Evolutionary conservation across 2,329 filamentous ascomycete genomes (phyloP).

Genomic region (Aspergillus arachidicola): DNA sequence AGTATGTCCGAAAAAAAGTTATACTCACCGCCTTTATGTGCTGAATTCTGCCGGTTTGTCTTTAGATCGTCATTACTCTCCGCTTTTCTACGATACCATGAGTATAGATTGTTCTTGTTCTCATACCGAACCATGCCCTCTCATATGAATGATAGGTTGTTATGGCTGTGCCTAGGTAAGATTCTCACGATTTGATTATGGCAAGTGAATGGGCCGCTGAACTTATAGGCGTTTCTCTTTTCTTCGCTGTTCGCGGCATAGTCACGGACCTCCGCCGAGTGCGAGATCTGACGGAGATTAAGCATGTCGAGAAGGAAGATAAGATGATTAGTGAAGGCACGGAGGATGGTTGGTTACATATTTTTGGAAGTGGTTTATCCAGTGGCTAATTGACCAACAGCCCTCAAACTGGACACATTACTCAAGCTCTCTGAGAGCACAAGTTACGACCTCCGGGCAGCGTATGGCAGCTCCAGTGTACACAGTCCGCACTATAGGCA

Average conservation of each 20-base stretch:
- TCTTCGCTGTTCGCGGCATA: slow-evolving; percentile 58
- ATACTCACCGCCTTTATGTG: slow-evolving; percentile 35
- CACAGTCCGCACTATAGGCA: slow-evolving; percentile 35
- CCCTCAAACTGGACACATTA: slow-evolving; percentile 67
- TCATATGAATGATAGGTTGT: slow-evolving; percentile 37
- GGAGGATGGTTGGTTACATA: slow-evolving; percentile 58
- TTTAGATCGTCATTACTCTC: slow-evolving; percentile 23
- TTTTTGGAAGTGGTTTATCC: background rate
- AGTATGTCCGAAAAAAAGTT: slow-evolving; percentile 32
- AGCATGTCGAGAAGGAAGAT: slow-evolving; percentile 64
- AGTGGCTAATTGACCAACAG: slow-evolving; percentile 31
- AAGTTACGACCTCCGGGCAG: slow-evolving; percentile 72
- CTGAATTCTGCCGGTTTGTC: slow-evolving; percentile 32
- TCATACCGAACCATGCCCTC: slow-evolving; percentile 32
- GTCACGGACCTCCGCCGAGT: slow-evolving; percentile 54
- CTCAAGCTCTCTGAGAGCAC: slow-evolving; percentile 69
- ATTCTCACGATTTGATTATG: background rate
- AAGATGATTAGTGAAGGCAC: slow-evolving; percentile 76
- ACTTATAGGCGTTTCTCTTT: slow-evolving; percentile 39
- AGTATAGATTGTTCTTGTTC: slow-evolving; percentile 9
- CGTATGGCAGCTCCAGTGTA: slow-evolving; percentile 46
- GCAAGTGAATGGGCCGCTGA: background rate
- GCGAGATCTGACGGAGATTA: slow-evolving; percentile 59
- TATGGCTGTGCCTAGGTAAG: slow-evolving; percentile 45
- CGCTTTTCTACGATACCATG: slow-evolving; percentile 8